Conservation (phyloP, 31 red algal genomes). For the Odonthalia washingtoniensis region DNA sequence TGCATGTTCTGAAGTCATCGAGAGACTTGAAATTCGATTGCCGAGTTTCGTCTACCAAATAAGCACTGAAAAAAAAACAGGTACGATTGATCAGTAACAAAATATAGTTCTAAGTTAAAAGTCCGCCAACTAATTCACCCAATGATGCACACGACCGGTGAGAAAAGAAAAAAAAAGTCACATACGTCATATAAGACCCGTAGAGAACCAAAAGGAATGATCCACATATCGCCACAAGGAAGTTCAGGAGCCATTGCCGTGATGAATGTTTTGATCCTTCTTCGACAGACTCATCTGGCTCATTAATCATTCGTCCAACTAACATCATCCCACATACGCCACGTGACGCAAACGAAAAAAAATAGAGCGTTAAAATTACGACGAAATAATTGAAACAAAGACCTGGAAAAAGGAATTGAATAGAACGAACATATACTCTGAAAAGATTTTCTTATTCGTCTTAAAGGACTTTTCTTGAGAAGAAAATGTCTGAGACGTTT, state of each 20-base stretch:
- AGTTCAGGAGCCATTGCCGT: constrained; percentile 35
- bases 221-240: constrained; percentile 1
- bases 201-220: constrained; percentile 35
- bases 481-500: constrained; percentile 2
- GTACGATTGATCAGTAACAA: too few relatives aligned
- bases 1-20: constrained; percentile 41
- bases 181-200: constrained; percentile 59
- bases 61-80: too few relatives aligned
- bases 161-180: too few relatives aligned
- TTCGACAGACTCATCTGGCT: neutral
- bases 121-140: too few relatives aligned
- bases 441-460: constrained; percentile 12
- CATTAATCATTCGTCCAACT: constrained; percentile 18
- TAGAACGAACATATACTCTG: constrained; percentile 38
- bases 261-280: neutral
- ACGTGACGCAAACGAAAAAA: too few relatives aligned
- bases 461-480: neutral
- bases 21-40: constrained; percentile 9
- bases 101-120: too few relatives aligned
- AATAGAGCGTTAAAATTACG: too few relatives aligned
- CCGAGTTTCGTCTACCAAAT: constrained; percentile 19
- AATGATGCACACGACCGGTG: too few relatives aligned
- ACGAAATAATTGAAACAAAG: neutral
- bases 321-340: too few relatives aligned
- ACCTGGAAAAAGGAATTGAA: neutral